A percentile compares a stretch with the other conserved stretches of the same genome.
These are phyloP conservation scores for Picea abies DNA, from an alignment of 83 land plant species.

Conservation along the genomic window DNA sequence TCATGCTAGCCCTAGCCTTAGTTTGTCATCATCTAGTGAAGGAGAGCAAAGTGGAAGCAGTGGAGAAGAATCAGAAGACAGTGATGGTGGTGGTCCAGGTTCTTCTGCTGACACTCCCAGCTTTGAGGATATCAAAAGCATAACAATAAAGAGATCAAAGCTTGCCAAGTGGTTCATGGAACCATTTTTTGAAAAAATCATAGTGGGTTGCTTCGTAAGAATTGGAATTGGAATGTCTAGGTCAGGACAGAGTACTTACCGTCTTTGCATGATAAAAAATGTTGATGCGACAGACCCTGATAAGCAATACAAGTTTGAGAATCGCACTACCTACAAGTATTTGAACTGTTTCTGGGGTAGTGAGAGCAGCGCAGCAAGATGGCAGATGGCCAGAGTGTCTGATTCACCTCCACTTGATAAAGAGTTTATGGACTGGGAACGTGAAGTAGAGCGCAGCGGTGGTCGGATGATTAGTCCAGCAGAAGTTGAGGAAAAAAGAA, in stretches of 20 bases:
- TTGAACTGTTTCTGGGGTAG: slow-evolving; percentile 85
- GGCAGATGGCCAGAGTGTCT: slow-evolving; percentile 95
- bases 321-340: slow-evolving; percentile 77
- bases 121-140: too few species aligned
- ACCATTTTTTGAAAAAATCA: slow-evolving; percentile 82
- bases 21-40: too few species aligned
- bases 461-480: slow-evolving; percentile 49
- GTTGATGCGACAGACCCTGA: slow-evolving; percentile 53
- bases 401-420: slow-evolving; percentile 48
- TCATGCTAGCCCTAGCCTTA: slow-evolving; percentile 3
- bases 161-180: slow-evolving; percentile 98
- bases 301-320: slow-evolving; percentile 81
- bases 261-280: slow-evolving; percentile 64
- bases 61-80: too few species aligned
- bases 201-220: slow-evolving; percentile 56
- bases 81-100: too few species aligned
- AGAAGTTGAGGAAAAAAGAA: slow-evolving; percentile 67
- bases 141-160: slow-evolving; percentile 78
- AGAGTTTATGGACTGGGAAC: slow-evolving; percentile 63
- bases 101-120: too few species aligned
- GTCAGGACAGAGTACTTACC: slow-evolving; percentile 51
- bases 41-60: too few species aligned
- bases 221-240: slow-evolving; percentile 76
- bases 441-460: slow-evolving; percentile 50
- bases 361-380: slow-evolving; percentile 78